Percentiles rank a stretch among this genome's conserved stretches.
phyloP scores from a whole-genome alignment of 805 yeast genomes.

The Allodekkera sacchari region DNA sequence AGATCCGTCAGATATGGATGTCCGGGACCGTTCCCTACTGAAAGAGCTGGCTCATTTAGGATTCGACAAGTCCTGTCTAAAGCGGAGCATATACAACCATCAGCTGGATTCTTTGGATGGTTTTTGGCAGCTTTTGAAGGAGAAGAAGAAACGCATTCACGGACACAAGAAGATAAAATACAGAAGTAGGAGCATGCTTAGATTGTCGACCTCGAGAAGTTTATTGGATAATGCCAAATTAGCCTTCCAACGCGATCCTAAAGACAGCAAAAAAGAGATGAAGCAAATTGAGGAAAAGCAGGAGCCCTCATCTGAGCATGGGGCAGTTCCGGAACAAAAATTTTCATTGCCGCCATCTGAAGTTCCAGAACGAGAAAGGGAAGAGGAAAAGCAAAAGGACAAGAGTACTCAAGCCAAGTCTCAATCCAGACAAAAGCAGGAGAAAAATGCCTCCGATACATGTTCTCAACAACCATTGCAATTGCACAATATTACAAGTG shows the following conservation, averaged over 20 bases:
- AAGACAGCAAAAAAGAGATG: conserved; percentile 3
- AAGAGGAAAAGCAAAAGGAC: no score
- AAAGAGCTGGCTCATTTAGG: conserved; percentile 53
- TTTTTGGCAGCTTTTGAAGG: conserved; percentile 60
- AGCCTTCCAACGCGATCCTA: conserved; percentile 12
- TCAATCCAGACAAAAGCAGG: no score
- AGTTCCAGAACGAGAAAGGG: no score
- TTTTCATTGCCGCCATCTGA: no score
- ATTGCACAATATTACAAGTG: no score
- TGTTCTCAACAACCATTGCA: no score
- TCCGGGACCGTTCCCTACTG: conserved; percentile 46
- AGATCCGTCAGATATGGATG: conserved; percentile 6
- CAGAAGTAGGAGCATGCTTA: conserved; percentile 22
- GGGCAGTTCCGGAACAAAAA: no score
- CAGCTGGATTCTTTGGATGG: conserved; percentile 71
- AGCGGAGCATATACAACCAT: conserved; percentile 45
- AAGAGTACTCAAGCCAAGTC: no score
- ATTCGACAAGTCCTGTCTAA: conserved; percentile 54
- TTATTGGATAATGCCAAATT: conserved; percentile 15
- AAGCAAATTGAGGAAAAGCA: conserved; percentile 1
- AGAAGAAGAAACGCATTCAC: conserved; percentile 34
- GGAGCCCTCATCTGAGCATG: conserved; percentile 7
- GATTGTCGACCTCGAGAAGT: conserved; percentile 15
- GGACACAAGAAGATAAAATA: conserved; percentile 21
- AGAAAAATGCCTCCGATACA: no score